Evolutionary conservation across 441 rosid genomes (phyloP), one percentile per base, ranked within the genome.

Genomic region (Populus hybrid): DNA sequence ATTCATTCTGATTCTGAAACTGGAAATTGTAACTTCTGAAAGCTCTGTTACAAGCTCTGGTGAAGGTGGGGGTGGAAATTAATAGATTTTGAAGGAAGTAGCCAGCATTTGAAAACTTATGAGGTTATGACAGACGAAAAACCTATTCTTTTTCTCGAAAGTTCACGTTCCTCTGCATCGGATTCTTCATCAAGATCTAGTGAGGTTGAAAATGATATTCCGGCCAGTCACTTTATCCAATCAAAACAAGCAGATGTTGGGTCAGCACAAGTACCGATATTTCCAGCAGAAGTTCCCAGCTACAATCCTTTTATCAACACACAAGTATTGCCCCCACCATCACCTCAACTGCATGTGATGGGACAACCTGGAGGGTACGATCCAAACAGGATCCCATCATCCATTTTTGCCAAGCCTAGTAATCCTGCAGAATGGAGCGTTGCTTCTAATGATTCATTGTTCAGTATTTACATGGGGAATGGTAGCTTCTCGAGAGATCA

Each of bases 401-500:
- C 92, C 8, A 57, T 93, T 74, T 96, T 96, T 67, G 72, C 83
- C 5, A 90, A 83, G 75, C 84, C 94, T 32, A 12, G 81, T 16
- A 85, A 82, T 21, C 81, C 87, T 0, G 46, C 67, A 50, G 98
- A 96, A 0, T 93, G 99, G 99, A 94, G 99, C 14, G 78, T 86
- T 1, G 92, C 97, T 77, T 96, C 99, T 6, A 96, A 88, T 54
- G 98, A 96, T 76, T 94, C 98, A 0, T 79, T 96, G 87, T 96
- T 96, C 46, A 96, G 98, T 68, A 89, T 96, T 80, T 90, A 86
- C 50, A 79, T 92, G 68, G 90, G 89, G 28, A 90, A 83, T 42
- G 80, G 73, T 50, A 88, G 89, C 84, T 87, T 90, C 82, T 83
- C 95, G 2, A 90, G 80, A 77, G 97, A 93, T 11, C 88, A 90